Evolutionary conservation across 2,329 filamentous ascomycete genomes (phyloP).

Genomic region (Phialemonium atrogriseum): DNA sequence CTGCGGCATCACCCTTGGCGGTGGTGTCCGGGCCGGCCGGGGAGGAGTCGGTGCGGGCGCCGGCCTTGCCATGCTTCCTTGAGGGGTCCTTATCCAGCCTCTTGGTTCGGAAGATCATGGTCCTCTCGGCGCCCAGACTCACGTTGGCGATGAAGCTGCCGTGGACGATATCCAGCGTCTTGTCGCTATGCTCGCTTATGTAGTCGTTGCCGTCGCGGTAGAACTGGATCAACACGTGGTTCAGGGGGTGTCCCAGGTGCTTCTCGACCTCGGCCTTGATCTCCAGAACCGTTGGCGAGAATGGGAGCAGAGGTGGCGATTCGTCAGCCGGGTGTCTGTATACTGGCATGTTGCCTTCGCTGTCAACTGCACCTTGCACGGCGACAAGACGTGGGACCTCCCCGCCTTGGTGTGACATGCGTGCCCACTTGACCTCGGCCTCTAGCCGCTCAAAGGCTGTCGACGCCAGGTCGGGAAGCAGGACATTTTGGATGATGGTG

Average conservation of each 20-base stretch:
- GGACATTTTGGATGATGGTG: slow-evolving; percentile 59
- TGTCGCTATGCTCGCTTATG: slow-evolving; percentile 95
- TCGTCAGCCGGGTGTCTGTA: slow-evolving; percentile 93
- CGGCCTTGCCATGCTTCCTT: slow-evolving; percentile 6
- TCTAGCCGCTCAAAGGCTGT: slow-evolving; percentile 62
- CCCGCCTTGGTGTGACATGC: slow-evolving; percentile 86
- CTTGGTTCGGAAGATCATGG: slow-evolving; percentile 84
- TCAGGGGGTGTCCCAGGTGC: slow-evolving; percentile 69
- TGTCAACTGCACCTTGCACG: slow-evolving; percentile 66
- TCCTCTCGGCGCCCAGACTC: slow-evolving; percentile 84
- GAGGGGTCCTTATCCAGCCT: slow-evolving; percentile 39
- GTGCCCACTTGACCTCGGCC: slow-evolving; percentile 76
- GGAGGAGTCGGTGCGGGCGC: slow-evolving; percentile 2
- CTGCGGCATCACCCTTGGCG: slow-evolving; percentile 14
- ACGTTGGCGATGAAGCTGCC: slow-evolving; percentile 85
- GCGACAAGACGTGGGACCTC: slow-evolving; percentile 87
- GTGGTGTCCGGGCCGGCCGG: slow-evolving; percentile 6
- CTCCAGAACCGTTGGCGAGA: slow-evolving; percentile 62
- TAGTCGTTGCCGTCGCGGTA: slow-evolving; percentile 86
- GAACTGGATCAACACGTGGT: slow-evolving; percentile 87
- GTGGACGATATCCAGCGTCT: slow-evolving; percentile 81
- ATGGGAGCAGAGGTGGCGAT: slow-evolving; percentile 66
- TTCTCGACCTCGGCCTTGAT: slow-evolving; percentile 64
- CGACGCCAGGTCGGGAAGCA: slow-evolving; percentile 47
- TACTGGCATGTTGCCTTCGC: slow-evolving; percentile 71